Conservation (phyloP, 805 yeast genomes). For the Suhomyces tanzawaensis region DNA sequence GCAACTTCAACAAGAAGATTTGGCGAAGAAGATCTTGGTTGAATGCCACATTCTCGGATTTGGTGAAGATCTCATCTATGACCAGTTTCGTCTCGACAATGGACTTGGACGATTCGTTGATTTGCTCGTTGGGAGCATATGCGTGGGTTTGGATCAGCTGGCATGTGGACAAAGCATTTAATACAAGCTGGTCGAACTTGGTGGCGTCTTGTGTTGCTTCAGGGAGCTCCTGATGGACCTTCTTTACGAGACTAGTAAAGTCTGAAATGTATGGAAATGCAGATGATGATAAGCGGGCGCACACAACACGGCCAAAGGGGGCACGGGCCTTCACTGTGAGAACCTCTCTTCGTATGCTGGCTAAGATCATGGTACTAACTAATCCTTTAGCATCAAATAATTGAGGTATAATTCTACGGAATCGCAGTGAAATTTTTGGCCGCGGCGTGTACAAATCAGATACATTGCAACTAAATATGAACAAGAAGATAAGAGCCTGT, state of each 20-base stretch:
- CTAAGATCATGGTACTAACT: no score
- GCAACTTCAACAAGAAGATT: slow-evolving; percentile 33
- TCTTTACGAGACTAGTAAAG: slow-evolving; percentile 3
- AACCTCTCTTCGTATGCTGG: no score
- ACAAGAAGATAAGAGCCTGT: no score
- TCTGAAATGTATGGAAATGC: slow-evolving; percentile 5
- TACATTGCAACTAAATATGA: no score
- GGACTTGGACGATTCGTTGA: slow-evolving; percentile 14
- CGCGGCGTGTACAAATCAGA: no score
- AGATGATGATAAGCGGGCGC: slow-evolving; percentile 1
- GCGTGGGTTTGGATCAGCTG: not conserved
- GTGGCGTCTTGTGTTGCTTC: not conserved
- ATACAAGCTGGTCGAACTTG: not conserved
- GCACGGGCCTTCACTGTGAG: no score
- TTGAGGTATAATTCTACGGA: no score
- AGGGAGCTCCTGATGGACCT: slow-evolving; percentile 2
- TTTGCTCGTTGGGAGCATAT: slow-evolving; percentile 17
- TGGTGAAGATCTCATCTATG: slow-evolving; percentile 20
- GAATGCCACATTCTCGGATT: slow-evolving; percentile 19
- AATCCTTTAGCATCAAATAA: no score
- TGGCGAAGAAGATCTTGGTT: slow-evolving; percentile 23
- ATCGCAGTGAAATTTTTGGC: no score
- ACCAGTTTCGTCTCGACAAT: slow-evolving; percentile 6
- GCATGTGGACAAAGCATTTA: slow-evolving; percentile 6
- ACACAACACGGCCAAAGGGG: no score